phyloP scores from a whole-genome alignment of 371 early-diverging fungal genomes.

The Syncephalastrum racemosum region DNA sequence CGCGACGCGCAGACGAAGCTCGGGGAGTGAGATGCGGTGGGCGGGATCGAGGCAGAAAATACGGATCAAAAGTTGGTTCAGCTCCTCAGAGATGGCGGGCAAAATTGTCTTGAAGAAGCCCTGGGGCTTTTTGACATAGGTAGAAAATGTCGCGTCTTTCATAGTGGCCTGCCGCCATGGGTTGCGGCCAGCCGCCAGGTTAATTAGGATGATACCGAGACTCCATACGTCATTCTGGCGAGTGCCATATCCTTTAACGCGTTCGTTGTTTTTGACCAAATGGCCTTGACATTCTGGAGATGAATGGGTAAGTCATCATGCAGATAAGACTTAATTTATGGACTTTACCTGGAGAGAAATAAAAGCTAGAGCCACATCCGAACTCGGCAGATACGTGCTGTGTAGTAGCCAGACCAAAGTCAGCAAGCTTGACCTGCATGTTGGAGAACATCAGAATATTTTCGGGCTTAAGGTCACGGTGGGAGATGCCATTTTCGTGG shows the following conservation, averaged over 20 bases:
- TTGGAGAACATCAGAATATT: conserved; percentile 51
- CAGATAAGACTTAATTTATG: conserved; percentile 11
- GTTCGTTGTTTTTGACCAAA: conserved; percentile 30
- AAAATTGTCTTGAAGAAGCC: conserved; percentile 60
- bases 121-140: conserved; percentile 55
- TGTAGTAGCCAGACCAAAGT: conserved; percentile 89
- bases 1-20: conserved; percentile 49
- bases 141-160: conserved; percentile 65
- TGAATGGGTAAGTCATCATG: background rate
- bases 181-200: conserved; percentile 70
- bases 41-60: conserved; percentile 69
- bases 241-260: conserved; percentile 55
- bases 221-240: conserved; percentile 81
- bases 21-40: conserved; percentile 62
- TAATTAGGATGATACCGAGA: conserved; percentile 77
- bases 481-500: conserved; percentile 53
- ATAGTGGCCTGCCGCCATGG: conserved; percentile 76
- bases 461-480: conserved; percentile 76
- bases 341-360: conserved; percentile 80
- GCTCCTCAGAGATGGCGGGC: conserved; percentile 62
- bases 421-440: conserved; percentile 77
- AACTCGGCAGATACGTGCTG: conserved; percentile 70
- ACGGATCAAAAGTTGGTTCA: conserved; percentile 67
- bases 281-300: conserved; percentile 69
- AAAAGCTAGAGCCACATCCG: conserved; percentile 88